Evolutionary conservation across 1,284 basidiomycete species (phyloP).

Genomic region (Ceraceosorus guamensis): DNA sequence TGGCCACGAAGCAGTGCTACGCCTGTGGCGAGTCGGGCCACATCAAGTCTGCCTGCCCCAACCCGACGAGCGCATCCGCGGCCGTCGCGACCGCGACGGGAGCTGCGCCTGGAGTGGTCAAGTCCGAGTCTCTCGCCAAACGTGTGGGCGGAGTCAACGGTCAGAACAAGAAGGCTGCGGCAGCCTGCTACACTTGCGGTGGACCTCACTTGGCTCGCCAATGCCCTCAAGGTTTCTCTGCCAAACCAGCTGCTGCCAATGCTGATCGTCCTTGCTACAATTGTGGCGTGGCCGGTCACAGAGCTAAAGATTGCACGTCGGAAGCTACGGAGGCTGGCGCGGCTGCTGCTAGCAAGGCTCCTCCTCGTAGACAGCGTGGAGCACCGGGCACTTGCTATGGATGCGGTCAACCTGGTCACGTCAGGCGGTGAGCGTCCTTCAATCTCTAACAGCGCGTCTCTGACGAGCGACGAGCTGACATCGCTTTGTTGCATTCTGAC

Average conservation of each 20-base stretch:
- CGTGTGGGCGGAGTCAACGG: conserved; percentile 2
- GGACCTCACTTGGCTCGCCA: conserved; percentile 13
- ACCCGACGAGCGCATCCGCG: conserved; percentile 3
- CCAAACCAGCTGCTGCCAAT: neutral
- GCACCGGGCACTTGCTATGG: neutral
- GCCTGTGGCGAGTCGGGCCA: conserved; percentile 11
- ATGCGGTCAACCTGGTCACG: neutral
- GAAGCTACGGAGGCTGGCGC: conserved; percentile 13
- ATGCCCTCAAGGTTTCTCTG: conserved; percentile 2
- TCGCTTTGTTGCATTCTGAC: neutral
- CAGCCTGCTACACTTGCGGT: conserved; percentile 9
- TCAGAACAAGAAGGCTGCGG: neutral
- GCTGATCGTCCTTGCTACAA: conserved; percentile 28
- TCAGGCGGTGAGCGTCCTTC: neutral
- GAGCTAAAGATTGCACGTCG: conserved; percentile 40
- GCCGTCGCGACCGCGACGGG: neutral
- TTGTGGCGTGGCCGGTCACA: conserved; percentile 42
- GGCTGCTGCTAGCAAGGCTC: neutral
- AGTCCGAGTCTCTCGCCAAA: conserved; percentile 1
- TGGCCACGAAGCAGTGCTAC: conserved; percentile 12
- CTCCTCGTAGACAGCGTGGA: neutral
- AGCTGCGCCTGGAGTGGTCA: conserved; percentile 1
- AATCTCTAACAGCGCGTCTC: neutral
- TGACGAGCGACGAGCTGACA: neutral
- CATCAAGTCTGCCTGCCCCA: conserved; percentile 11